A percentile compares a stretch with the other conserved stretches of the same genome.
Conservation (phyloP, 2,329 filamentous ascomycete species). For the Curvularia hawaiiensis region DNA sequence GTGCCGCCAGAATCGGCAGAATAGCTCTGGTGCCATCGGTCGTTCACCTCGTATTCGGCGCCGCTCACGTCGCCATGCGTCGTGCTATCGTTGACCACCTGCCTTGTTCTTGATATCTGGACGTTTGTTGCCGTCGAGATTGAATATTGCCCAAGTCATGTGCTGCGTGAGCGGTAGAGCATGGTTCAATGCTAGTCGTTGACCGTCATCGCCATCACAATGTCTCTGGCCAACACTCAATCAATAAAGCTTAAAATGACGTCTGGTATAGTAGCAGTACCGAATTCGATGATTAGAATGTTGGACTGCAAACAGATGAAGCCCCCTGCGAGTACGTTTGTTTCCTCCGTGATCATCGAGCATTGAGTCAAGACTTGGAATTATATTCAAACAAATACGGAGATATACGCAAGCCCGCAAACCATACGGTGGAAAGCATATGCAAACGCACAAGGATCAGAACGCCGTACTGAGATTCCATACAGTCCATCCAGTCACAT, state of each 20-base stretch:
- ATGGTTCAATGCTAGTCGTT: slow-evolving; percentile 31
- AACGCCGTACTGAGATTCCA: slow-evolving; percentile 23
- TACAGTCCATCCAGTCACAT: slow-evolving; percentile 18
- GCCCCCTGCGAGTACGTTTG: slow-evolving; percentile 4
- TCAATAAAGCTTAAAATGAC: slow-evolving; percentile 1
- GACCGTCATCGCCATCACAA: slow-evolving; percentile 22
- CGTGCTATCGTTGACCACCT: slow-evolving; percentile 8
- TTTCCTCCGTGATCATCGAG: slow-evolving; percentile 7
- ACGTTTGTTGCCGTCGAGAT: slow-evolving; percentile 12
- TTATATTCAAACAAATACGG: slow-evolving; percentile 39
- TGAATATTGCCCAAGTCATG: slow-evolving; percentile 8
- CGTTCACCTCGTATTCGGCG: slow-evolving; percentile 8
- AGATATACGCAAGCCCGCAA: slow-evolving; percentile 30
- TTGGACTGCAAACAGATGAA: slow-evolving; percentile 6
- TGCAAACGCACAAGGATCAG: slow-evolving; percentile 27
- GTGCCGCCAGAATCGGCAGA: slow-evolving; percentile 17
- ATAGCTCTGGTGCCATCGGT: slow-evolving; percentile 35
- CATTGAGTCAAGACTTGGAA: slow-evolving; percentile 18
- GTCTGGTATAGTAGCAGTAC: not conserved
- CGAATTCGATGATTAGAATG: slow-evolving; percentile 1
- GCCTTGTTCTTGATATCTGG: slow-evolving; percentile 23
- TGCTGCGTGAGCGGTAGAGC: slow-evolving; percentile 15
- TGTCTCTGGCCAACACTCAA: not conserved
- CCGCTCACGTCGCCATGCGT: slow-evolving; percentile 5
- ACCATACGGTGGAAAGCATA: slow-evolving; percentile 24